These are phyloP conservation scores for Lavandula angustifolia DNA, from an alignment of 257 asterid genomes.

Conservation along the genomic window DNA sequence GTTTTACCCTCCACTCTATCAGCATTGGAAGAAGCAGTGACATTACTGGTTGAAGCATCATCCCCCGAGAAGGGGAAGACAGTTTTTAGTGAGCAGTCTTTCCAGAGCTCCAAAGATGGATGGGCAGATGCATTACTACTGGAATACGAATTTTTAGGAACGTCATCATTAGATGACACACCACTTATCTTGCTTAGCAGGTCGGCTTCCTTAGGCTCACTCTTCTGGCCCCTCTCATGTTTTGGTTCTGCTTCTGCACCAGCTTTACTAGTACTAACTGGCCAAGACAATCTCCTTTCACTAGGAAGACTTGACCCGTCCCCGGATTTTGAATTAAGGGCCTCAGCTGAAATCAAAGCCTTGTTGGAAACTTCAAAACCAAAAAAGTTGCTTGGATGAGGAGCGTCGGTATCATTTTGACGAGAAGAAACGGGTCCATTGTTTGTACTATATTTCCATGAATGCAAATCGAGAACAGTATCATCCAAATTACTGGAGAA, in stretches of 20 bases:
- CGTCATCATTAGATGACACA: slow-evolving; percentile 41
- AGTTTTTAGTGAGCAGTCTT: slow-evolving; percentile 65
- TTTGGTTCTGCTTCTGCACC: slow-evolving; percentile 41
- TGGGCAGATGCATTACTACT: slow-evolving; percentile 43
- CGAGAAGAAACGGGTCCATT: slow-evolving; percentile 47
- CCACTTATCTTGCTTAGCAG: slow-evolving; percentile 44
- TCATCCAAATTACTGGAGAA: slow-evolving; percentile 62
- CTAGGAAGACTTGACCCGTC: slow-evolving; percentile 42
- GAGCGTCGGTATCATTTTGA: slow-evolving; percentile 47
- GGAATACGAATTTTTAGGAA: slow-evolving; percentile 48
- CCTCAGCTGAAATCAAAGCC: slow-evolving; percentile 44
- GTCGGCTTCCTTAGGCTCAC: slow-evolving; percentile 58
- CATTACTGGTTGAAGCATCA: slow-evolving; percentile 63
- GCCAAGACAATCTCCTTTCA: slow-evolving; percentile 56
- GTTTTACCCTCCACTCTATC: slow-evolving; percentile 61
- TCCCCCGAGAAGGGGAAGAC: slow-evolving; percentile 58
- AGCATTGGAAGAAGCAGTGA: slow-evolving; percentile 35
- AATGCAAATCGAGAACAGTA: slow-evolving; percentile 59
- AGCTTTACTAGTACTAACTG: slow-evolving; percentile 49
- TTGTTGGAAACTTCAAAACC: slow-evolving; percentile 60
- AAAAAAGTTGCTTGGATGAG: slow-evolving; percentile 39
- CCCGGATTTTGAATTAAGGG: slow-evolving; percentile 40
- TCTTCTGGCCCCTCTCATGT: slow-evolving; percentile 38
- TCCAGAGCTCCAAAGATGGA: slow-evolving; percentile 54
- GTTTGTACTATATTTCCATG: slow-evolving; percentile 49